Percentiles rank a stretch among this genome's conserved stretches.
Evolutionary conservation across 805 yeast genomes (phyloP).

Genomic region (Candida schatavii): DNA sequence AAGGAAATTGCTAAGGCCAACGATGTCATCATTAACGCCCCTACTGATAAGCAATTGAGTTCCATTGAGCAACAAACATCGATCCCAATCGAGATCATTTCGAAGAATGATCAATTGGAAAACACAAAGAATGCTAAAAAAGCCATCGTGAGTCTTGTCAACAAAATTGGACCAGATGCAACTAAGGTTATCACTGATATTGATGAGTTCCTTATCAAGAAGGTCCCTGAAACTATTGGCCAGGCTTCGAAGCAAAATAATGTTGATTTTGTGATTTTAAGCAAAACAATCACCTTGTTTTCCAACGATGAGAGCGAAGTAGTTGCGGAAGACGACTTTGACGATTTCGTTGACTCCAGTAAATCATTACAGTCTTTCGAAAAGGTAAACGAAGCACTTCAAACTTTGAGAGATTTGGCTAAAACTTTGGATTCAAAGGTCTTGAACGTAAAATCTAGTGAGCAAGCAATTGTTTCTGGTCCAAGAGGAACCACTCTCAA

Average conservation of each 20-base stretch:
- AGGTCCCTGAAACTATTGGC: constrained; percentile 41
- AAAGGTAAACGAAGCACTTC: constrained; percentile 53
- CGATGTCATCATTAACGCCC: constrained; percentile 40
- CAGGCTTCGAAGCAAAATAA: constrained; percentile 43
- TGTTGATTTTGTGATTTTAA: constrained; percentile 58
- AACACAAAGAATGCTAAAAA: constrained; percentile 62
- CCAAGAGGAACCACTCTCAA: constrained; percentile 59
- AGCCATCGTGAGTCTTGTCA: constrained; percentile 69
- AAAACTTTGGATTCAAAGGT: constrained; percentile 48
- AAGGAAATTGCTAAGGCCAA: constrained; percentile 34
- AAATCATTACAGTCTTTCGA: constrained; percentile 57
- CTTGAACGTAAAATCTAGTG: constrained; percentile 52
- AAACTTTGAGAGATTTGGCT: constrained; percentile 57
- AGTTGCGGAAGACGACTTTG: constrained; percentile 39
- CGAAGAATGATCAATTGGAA: constrained; percentile 43
- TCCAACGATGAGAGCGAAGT: constrained; percentile 41
- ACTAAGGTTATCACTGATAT: constrained; percentile 60
- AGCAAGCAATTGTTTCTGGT: constrained; percentile 53
- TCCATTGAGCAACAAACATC: constrained; percentile 30
- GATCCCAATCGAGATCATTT: constrained; percentile 63
- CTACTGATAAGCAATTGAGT: constrained; percentile 35
- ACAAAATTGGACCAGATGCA: constrained; percentile 65
- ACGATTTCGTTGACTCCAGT: constrained; percentile 68
- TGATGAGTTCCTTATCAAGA: constrained; percentile 55
- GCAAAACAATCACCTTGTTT: constrained; percentile 52